These are phyloP conservation scores for Debaryomyces tyrocola DNA, from an alignment of 805 yeast genomes.

Conservation along the genomic window DNA sequence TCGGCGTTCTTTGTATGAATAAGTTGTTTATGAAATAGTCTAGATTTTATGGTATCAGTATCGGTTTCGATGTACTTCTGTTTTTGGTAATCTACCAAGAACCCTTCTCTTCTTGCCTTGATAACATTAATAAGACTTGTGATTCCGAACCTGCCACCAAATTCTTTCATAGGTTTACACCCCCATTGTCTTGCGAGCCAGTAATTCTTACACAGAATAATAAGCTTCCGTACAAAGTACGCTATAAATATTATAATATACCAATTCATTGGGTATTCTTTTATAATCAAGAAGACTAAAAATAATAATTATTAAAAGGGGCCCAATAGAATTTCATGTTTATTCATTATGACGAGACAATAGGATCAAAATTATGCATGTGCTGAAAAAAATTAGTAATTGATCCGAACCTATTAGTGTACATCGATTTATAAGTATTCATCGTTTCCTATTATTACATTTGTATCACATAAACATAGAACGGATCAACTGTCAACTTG, in stretches of 20 bases:
- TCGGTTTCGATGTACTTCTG: not conserved
- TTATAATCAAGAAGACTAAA: no score
- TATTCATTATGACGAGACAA: no score
- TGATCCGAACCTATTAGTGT: no score
- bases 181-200: not conserved
- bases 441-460: no score
- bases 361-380: no score
- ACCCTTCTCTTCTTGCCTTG: not conserved
- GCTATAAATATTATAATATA: not conserved
- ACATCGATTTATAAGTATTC: no score
- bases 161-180: not conserved
- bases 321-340: no score
- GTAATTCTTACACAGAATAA: not conserved
- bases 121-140: not conserved
- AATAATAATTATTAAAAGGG: no score
- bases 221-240: not conserved
- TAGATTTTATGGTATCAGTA: not conserved
- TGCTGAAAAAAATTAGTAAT: no score
- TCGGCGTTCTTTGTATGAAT: constrained; percentile 18
- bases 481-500: no score
- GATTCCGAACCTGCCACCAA: constrained; percentile 4
- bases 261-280: not conserved
- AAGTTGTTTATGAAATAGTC: not conserved
- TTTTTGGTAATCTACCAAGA: not conserved
- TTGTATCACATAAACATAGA: no score